phyloP scores from a whole-genome alignment of 805 yeast genomes.

The Metschnikowia proteae region DNA sequence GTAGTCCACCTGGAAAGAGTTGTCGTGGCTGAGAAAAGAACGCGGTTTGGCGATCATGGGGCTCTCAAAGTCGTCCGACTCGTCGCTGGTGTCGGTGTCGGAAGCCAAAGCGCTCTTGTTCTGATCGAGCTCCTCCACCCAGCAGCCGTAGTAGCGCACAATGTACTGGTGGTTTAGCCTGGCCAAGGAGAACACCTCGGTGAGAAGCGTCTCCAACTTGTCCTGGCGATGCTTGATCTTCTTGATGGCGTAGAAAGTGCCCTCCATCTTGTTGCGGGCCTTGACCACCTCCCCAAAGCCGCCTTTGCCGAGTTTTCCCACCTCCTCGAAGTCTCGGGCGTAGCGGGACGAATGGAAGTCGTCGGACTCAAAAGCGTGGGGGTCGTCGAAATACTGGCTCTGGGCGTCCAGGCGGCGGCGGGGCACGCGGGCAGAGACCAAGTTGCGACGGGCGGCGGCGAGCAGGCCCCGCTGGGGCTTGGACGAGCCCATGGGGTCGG shows the following conservation, averaged over 20 bases:
- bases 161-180: conserved; percentile 92
- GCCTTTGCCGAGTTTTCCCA: conserved; percentile 86
- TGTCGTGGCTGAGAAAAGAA: conserved; percentile 20
- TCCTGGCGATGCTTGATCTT: conserved; percentile 81
- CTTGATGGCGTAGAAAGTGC: conserved; percentile 91
- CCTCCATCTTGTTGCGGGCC: conserved; percentile 89
- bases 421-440: conserved; percentile 4
- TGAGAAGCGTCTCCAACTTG: conserved; percentile 73
- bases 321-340: conserved; percentile 91
- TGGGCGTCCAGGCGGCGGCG: conserved; percentile 16
- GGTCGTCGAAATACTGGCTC: background rate
- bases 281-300: conserved; percentile 99
- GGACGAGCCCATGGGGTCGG: conserved; percentile 14
- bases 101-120: conserved; percentile 17
- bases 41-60: conserved; percentile 22
- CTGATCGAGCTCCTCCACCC: conserved; percentile 74
- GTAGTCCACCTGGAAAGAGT: conserved; percentile 52
- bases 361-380: background rate
- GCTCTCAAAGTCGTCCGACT: conserved; percentile 20
- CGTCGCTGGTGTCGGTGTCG: conserved; percentile 8
- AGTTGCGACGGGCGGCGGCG: conserved; percentile 12
- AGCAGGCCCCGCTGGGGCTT: conserved; percentile 11
- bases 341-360: conserved; percentile 47
- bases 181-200: conserved; percentile 89
- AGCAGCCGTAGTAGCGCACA: conserved; percentile 93